These are phyloP conservation scores for Coffea eugenioides DNA, from an alignment of 257 asterid species.

Conservation along the genomic window DNA sequence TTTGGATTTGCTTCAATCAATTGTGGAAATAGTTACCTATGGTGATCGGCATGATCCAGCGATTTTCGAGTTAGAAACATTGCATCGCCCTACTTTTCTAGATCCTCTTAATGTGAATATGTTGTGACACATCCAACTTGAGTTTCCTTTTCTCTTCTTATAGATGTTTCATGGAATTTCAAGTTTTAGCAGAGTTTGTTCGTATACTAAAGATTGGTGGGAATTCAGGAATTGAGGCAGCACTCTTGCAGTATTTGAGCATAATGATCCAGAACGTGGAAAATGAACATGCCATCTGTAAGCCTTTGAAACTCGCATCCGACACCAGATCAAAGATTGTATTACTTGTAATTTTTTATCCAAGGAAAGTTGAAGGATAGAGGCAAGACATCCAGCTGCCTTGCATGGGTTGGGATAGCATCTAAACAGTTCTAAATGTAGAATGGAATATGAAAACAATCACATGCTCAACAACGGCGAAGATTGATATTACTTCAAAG, in stretches of 20 bases:
- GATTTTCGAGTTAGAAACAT: conserved; percentile 18
- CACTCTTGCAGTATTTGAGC: conserved; percentile 25
- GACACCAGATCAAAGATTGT: background rate
- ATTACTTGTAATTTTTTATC: background rate
- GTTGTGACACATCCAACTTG: background rate
- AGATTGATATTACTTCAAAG: background rate
- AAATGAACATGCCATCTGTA: conserved; percentile 20
- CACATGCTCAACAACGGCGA: background rate
- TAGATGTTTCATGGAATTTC: conserved; percentile 29
- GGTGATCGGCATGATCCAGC: conserved; percentile 20
- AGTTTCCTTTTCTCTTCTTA: background rate
- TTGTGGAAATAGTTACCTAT: conserved; percentile 25
- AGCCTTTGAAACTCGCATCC: conserved; percentile 6
- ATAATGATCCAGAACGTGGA: conserved; percentile 26
- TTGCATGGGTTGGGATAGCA: background rate
- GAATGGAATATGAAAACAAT: too few species aligned
- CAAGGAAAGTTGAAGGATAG: background rate
- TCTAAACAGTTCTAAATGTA: too few species aligned
- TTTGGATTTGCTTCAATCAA: conserved; percentile 20
- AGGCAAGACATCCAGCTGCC: background rate
- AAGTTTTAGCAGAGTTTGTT: conserved; percentile 22
- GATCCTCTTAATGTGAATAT: background rate
- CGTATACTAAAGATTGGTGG: conserved; percentile 15
- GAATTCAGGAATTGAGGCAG: conserved; percentile 20
- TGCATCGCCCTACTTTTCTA: background rate